Evolutionary conservation across 495 filamentous ascomycete genomes (phyloP).

Genomic region (Xylaria cubensis): DNA sequence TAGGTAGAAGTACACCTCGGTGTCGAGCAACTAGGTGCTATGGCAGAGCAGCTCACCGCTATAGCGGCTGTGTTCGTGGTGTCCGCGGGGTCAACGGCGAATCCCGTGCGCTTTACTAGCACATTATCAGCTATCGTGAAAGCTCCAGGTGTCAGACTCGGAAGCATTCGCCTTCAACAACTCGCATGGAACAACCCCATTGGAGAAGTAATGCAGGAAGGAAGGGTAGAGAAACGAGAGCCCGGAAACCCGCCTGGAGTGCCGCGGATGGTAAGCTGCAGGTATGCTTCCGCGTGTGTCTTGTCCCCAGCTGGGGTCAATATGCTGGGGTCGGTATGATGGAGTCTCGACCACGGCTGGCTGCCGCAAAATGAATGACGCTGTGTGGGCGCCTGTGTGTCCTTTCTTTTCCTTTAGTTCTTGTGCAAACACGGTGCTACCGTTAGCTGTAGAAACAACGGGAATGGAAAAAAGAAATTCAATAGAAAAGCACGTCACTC

Average conservation of each 20-base stretch:
- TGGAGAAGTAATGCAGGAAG: background rate
- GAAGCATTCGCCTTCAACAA: background rate
- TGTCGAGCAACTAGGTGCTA: background rate
- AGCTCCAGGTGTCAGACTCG: background rate
- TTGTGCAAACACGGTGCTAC: background rate
- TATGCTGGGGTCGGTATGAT: background rate
- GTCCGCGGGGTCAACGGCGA: background rate
- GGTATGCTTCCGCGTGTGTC: background rate
- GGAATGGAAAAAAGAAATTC: background rate
- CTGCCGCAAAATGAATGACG: constrained; percentile 12
- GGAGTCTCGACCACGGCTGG: background rate
- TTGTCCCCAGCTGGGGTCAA: background rate
- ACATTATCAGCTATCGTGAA: background rate
- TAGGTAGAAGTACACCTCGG: constrained; percentile 4
- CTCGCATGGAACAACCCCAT: background rate
- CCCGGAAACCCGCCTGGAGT: constrained; percentile 8
- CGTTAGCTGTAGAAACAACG: background rate
- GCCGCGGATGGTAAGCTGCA: constrained; percentile 21
- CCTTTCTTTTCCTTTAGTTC: background rate
- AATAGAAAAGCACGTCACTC: background rate
- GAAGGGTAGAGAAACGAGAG: background rate
- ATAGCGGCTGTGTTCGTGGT: background rate
- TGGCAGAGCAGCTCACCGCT: constrained; percentile 10
- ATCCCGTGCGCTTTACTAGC: background rate
- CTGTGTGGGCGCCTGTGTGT: background rate